phyloP scores from a whole-genome alignment of 768 basidiomycete genomes.

The Suillus discolor region DNA sequence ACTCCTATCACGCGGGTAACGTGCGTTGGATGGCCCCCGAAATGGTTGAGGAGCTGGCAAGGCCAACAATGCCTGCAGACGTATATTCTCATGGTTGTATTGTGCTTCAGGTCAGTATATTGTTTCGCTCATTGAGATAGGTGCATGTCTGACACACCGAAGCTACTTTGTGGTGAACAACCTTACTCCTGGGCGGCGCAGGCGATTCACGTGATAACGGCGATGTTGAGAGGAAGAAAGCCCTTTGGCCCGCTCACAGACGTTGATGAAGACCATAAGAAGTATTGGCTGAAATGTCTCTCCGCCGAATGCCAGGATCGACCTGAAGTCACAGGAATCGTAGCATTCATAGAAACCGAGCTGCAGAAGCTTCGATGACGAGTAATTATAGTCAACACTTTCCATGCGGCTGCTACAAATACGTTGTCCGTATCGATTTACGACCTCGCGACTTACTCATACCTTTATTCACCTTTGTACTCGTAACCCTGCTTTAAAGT shows the following conservation, averaged over 20 bases:
- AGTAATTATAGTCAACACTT: background rate
- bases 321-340: background rate
- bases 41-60: constrained; percentile 21
- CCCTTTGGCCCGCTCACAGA: background rate
- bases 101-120: constrained; percentile 18
- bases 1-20: constrained; percentile 30
- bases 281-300: background rate
- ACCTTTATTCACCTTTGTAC: background rate
- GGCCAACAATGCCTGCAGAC: constrained; percentile 32
- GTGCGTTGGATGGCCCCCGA: constrained; percentile 45
- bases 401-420: background rate
- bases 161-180: constrained; percentile 1
- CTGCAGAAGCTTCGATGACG: background rate
- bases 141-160: background rate
- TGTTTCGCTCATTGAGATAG: constrained; percentile 6
- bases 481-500: background rate
- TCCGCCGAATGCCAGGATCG: background rate
- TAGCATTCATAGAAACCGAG: background rate
- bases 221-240: background rate
- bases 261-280: background rate
- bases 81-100: constrained; percentile 45
- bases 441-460: background rate
- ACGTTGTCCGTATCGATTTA: background rate
- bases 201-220: background rate
- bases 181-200: background rate